A percentile compares a stretch with the other conserved stretches of the same genome.
phyloP scores from a whole-genome alignment of 2,329 filamentous ascomycete species.

The Aspergillus sp. region DNA sequence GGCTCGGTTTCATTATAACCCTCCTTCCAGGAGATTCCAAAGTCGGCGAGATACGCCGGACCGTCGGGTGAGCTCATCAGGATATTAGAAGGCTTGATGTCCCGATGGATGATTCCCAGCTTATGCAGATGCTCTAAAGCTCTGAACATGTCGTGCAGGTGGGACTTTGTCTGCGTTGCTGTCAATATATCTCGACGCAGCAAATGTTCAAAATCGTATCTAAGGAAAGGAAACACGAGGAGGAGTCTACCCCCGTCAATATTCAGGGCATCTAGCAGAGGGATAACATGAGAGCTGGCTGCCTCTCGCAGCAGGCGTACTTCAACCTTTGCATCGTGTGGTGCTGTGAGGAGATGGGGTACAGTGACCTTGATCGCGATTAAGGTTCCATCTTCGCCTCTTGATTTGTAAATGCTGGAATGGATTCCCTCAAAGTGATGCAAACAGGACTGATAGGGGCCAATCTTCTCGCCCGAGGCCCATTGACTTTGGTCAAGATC shows the following conservation, averaged over 20 bases:
- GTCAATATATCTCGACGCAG: conserved; percentile 50
- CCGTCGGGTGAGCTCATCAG: conserved; percentile 66
- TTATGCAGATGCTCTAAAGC: conserved; percentile 71
- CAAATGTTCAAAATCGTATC: conserved; percentile 67
- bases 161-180: conserved; percentile 39
- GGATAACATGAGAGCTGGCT: conserved; percentile 59
- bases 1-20: conserved; percentile 59
- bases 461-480: conserved; percentile 44
- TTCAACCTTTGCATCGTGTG: conserved; percentile 80
- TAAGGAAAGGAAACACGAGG: conserved; percentile 81
- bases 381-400: conserved; percentile 39
- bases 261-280: conserved; percentile 68
- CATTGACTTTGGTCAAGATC: conserved; percentile 21
- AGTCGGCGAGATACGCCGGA: conserved; percentile 80
- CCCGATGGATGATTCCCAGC: conserved; percentile 80
- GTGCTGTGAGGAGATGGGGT: conserved; percentile 68
- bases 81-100: conserved; percentile 90
- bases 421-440: conserved; percentile 68
- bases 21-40: conserved; percentile 85
- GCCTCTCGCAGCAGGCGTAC: conserved; percentile 67
- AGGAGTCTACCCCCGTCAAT: conserved; percentile 70
- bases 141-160: conserved; percentile 66
- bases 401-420: conserved; percentile 75
- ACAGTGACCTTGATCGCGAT: conserved; percentile 84
- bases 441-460: conserved; percentile 55